Evolutionary conservation across 768 basidiomycete genomes (phyloP).

Genomic region (Naganishia antarctica): DNA sequence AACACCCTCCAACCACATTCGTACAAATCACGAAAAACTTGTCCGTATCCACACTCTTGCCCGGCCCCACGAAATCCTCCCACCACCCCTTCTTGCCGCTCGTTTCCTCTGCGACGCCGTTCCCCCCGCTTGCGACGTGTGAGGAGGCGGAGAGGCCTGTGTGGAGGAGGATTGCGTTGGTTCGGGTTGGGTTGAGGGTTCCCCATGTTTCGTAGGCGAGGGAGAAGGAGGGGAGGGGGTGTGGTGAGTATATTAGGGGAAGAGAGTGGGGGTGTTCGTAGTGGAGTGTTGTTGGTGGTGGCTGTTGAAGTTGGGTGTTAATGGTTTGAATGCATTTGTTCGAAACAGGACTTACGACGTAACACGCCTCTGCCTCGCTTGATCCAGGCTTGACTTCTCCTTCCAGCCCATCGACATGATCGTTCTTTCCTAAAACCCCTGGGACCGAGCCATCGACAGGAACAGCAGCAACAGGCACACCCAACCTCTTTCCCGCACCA

Average conservation of each 20-base stretch:
- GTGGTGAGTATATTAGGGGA: constrained; percentile 47
- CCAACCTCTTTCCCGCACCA: constrained; percentile 15
- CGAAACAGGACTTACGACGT: constrained; percentile 43
- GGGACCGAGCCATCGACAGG: constrained; percentile 2
- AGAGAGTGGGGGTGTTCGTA: constrained; percentile 39
- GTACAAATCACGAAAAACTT: constrained; percentile 90
- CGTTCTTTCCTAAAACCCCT: constrained; percentile 31
- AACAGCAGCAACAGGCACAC: not conserved
- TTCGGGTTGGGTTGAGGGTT: constrained; percentile 64
- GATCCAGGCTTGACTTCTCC: constrained; percentile 25
- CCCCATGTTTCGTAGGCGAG: constrained; percentile 99
- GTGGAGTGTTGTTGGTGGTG: constrained; percentile 44
- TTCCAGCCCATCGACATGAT: constrained; percentile 27
- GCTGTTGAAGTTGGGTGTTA: no score
- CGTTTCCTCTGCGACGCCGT: constrained; percentile 66
- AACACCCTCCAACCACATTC: constrained; percentile 95
- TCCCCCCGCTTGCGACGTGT: constrained; percentile 54
- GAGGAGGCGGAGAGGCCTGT: constrained; percentile 95
- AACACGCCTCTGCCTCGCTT: constrained; percentile 47
- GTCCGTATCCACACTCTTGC: constrained; percentile 86
- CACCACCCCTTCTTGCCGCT: constrained; percentile 87
- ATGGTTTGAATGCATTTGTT: no score
- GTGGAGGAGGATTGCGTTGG: constrained; percentile 90
- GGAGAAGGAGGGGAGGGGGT: constrained; percentile 51
- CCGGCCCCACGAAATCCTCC: constrained; percentile 97